These are phyloP conservation scores for Poterioochromonas sp. DNA, from an alignment of 352 stramenopile genomes.

Conservation along the genomic window DNA sequence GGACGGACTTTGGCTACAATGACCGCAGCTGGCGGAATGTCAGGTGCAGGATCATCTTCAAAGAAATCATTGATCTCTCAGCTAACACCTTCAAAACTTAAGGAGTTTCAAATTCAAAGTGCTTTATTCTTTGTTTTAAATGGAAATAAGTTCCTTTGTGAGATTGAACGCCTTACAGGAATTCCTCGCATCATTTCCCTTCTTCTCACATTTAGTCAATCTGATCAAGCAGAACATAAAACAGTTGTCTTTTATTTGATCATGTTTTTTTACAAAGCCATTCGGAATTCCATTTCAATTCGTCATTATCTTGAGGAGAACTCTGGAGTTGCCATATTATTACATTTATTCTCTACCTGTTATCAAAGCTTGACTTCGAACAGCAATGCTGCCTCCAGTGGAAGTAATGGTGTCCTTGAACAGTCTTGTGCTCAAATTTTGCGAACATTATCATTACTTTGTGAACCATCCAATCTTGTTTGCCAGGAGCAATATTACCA, in stretches of 20 bases:
- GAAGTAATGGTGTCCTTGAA: neutral
- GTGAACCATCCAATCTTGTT: neutral
- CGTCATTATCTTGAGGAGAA: neutral
- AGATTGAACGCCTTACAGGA: neutral
- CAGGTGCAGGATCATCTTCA: neutral
- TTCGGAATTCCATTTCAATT: neutral
- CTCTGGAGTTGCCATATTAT: neutral
- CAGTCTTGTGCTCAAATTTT: neutral
- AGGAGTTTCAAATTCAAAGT: conserved; percentile 7
- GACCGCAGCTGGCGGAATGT: no score
- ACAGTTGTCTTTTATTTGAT: neutral
- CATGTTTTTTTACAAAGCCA: neutral
- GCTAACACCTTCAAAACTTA: neutral
- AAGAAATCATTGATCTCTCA: neutral
- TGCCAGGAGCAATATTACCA: neutral
- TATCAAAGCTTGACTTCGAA: neutral
- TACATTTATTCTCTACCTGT: neutral
- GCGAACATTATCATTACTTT: neutral
- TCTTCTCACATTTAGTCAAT: neutral
- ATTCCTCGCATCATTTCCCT: neutral
- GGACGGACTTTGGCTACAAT: neutral
- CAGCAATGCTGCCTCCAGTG: neutral
- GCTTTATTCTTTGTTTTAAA: neutral
- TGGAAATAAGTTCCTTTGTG: neutral
- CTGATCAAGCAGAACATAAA: neutral